Conservation (phyloP, 2,329 filamentous ascomycete genomes). For the Cercospora nicotianae region DNA sequence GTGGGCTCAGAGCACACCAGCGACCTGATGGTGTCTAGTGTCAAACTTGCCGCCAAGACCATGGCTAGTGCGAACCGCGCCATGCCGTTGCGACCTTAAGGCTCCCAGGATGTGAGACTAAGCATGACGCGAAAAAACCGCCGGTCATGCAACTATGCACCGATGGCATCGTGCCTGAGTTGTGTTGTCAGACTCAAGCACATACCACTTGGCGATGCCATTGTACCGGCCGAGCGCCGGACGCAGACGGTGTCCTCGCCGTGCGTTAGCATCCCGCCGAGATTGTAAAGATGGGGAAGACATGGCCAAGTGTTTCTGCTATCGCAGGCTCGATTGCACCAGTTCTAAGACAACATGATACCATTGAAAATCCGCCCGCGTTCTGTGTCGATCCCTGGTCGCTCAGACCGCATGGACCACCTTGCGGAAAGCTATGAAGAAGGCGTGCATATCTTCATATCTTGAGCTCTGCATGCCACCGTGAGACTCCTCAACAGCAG, state of each 20-base stretch:
- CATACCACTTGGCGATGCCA: background rate
- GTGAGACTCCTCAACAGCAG: background rate
- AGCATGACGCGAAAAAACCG: conserved; percentile 8
- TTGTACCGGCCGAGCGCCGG: background rate
- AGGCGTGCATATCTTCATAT: background rate
- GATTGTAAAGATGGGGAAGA: conserved; percentile 10
- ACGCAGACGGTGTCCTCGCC: background rate
- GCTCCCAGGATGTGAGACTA: background rate
- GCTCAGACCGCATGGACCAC: conserved; percentile 5
- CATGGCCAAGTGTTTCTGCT: conserved; percentile 1
- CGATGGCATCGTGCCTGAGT: conserved; percentile 5
- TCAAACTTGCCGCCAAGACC: background rate
- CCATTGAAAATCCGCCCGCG: conserved; percentile 2
- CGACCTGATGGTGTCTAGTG: background rate
- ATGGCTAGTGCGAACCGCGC: conserved; percentile 3
- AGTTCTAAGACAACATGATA: conserved; percentile 11
- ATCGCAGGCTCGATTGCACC: conserved; percentile 6
- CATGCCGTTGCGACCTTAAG: background rate
- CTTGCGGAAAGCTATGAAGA: conserved; percentile 7
- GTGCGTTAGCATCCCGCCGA: conserved; percentile 6
- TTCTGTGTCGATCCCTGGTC: conserved; percentile 1
- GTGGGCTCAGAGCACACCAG: background rate
- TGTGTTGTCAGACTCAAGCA: conserved; percentile 3
- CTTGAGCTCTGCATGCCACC: background rate
- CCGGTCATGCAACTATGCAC: conserved; percentile 2